Base-by-base conservation (phyloP, 768 basidiomycete species). In the Psilocybe tampanensis region DNA sequence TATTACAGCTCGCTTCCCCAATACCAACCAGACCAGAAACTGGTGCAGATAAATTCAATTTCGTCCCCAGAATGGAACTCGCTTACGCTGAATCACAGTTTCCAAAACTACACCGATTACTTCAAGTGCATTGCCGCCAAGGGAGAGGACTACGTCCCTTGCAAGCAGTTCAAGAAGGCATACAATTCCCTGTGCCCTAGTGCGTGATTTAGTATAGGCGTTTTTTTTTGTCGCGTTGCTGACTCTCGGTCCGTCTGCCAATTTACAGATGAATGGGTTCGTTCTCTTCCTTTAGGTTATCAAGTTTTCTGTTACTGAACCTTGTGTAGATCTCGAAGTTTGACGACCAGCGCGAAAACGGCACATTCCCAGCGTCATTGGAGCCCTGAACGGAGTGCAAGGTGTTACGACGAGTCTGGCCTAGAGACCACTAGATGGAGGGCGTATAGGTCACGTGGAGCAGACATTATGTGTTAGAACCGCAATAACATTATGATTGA, bases 131-230 rank as follows among this genome's bases (percentile, higher is more conserved):
- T 98, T 66, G 75, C 90, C 66, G 95, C 95, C 66, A 98, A 97
- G 79, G 97, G 97, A 64, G 97, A 99, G 65, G 97, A 98, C 58
- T 98, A 88, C 72, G 86, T 89, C n/a, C 95, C 97, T 1, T 98
- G 97, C 89, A 94, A 94, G 79, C 95, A 97, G 75, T 99, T 99
- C 86, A 92, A 90, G 80, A 85, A 86, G 73, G 92, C 92, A 24
- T 99, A 94, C 82, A 84, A 94, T 80, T 94, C 95, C 41, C 86
- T 98, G 58, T 99, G 97, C 78, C 97, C 97, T 61, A 98, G 97
- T 98, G 66, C 73, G 94, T 88, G 18, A 39, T 39, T 41, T 41
- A 49, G 29, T 60, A 18, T n/a, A 5, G 29, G 8, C 21, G 33
- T 34, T 19, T 34, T 7, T 55, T 23, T 53, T 19, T 44, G n/a